Evolutionary conservation across 202 grass and related monocot species (phyloP), one percentile per base, ranked within the genome.

Genomic region (Carex arenaria): DNA sequence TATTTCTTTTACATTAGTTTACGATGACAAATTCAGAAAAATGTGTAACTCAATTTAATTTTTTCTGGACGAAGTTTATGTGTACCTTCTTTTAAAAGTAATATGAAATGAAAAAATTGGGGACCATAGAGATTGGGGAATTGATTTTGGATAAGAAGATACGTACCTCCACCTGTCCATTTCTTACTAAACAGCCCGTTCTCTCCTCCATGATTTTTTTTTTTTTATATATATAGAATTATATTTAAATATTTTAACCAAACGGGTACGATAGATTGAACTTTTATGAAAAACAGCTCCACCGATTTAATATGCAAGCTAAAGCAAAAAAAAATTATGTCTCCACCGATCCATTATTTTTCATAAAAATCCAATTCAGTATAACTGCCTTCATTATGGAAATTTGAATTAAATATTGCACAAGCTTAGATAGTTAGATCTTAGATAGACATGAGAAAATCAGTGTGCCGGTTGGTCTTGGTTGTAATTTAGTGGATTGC

Each of bases 81-180:
- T n/a, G 18, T 34, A 11, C 10, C 19, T 72, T 72, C 69, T 22
- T 20, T 23, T 62, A 62, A 23, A 51, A 45, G n/a, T 72, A 51
- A 51, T 9, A 59, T 22, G 57, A 31, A 77, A 34, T 26, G 5
- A 19, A 76, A 59, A n/a, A n/a, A n/a, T 10, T 77, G 53, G 52
- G 72, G 73, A 77, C 73, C 73, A 59, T 57, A 36, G 14, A 56
- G 2, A 38, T 77, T 75, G 18, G 8, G 19, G 42, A 70, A 70
- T 70, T 43, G 42, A 20, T 70, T 43, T 43, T 5, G 23, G 72
- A 75, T 75, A 75, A 75, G 72, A 75, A 75, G 72, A 75, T 55
- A 55, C 72, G 26, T 30, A 55, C 49, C 49, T 30, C 19, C 40
- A 74, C 70, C 71, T 55, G 72, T 55, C 47, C 4, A 10, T 75